Evolutionary conservation across 441 rosid genomes (phyloP), one percentile per base, ranked within the genome.

Genomic region (Daphne laureola): DNA sequence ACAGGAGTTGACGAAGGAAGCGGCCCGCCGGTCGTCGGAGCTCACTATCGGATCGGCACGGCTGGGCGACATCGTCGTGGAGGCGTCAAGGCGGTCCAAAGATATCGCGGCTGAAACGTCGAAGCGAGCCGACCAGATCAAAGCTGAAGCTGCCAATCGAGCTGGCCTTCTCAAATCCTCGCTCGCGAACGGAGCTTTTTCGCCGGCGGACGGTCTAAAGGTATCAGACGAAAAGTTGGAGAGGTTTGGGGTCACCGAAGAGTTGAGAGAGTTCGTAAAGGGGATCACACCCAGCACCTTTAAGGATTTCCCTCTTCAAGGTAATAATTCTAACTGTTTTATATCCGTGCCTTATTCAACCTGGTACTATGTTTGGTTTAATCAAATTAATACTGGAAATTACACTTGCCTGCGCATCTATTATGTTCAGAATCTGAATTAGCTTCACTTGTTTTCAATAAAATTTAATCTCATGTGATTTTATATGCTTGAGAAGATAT

Each of bases 71-170:
- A 72, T 82, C 46, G 72, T 77, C 12, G 67, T 76, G 3, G 79
- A 78, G 57, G 69, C 86, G 12, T 64, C 80, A 14, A 81, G 67
- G 67, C 73, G 69, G 54, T 84, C 87, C 14, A 79, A 75, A 64
- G 80, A 75, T 60, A 63, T 76, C 44, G 80, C 73, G 9, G 71
- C 61, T 12, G 71, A 60, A 69, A 66, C 73, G 8, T 64, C 79
- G 26, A 77, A 70, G 67, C 72, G 68, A 42, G 81, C 84, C 35
- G 84, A 72, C 46, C 59, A 54, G 62, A 64, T 77, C 75, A 65
- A 49, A 61, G 65, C 25, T 40, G 73, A 74, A 54, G 76, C 70
- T 42, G 27, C 69, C 18, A 26, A 64, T 70, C 68, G 66, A 35
- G 77, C 80, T 35, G 74, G 61, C 45, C 82, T 67, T 64, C 72